A percentile compares a stretch with the other conserved stretches of the same genome.
Conservation (phyloP, 202 grass and related monocot genomes). For the Hordeum pubiflorum region DNA sequence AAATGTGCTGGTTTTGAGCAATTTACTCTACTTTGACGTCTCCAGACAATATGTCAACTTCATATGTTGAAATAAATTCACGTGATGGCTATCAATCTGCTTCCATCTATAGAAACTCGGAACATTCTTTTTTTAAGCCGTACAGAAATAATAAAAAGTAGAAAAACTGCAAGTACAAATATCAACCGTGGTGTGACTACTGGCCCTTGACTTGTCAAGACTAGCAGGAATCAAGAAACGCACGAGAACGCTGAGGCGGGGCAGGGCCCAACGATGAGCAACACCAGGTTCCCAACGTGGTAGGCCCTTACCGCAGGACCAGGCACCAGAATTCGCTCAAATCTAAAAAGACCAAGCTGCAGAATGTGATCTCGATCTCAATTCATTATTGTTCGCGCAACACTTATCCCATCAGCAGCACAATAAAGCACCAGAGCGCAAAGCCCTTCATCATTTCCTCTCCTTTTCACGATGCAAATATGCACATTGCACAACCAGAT, state of each 20-base stretch:
- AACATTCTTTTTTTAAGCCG: too few relatives aligned
- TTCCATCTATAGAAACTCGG: too few relatives aligned
- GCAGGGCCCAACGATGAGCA: neutral
- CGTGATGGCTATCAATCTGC: too few relatives aligned
- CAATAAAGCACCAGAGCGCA: neutral
- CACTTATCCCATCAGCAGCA: neutral
- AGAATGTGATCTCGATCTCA: neutral
- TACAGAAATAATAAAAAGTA: neutral
- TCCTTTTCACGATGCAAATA: too few relatives aligned
- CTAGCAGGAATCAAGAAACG: neutral
- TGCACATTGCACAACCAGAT: neutral
- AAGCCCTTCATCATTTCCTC: too few relatives aligned
- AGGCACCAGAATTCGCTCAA: neutral
- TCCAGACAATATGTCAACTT: too few relatives aligned
- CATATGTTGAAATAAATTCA: too few relatives aligned
- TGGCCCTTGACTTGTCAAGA: neutral
- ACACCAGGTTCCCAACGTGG: neutral
- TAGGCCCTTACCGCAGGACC: neutral
- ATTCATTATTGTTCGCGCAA: neutral
- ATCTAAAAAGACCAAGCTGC: neutral
- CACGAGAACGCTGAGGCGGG: neutral
- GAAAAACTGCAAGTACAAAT: too few relatives aligned
- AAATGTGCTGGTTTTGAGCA: too few relatives aligned
- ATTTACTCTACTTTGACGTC: too few relatives aligned
- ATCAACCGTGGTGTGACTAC: too few relatives aligned